Evolutionary conservation across 306 rosid genomes (phyloP), one percentile per base, ranked within the genome.

Genomic region (Cucumis hystrix): DNA sequence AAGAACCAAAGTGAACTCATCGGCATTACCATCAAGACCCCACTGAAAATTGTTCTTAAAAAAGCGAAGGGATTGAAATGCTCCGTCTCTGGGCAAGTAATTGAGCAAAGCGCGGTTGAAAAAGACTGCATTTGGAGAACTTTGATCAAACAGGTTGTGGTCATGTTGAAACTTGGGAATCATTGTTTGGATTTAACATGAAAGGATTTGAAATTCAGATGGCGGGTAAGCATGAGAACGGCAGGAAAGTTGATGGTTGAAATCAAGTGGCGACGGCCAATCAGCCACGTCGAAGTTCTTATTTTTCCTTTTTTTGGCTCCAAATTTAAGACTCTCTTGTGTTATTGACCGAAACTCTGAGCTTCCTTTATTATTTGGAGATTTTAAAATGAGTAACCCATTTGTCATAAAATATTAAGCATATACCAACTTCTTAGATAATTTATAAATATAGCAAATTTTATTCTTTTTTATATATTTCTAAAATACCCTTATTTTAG

Each of bases 1-100:
- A 61, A 89, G 82, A 23, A 93, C 79, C 51, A 88, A 33, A 0
- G 87, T 84, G 6, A 84, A 89, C 75, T 89, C 90, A 54, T 91
- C 90, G 0, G 83, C 39, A 56, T 79, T 80, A 7, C 71, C 73
- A 23, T 56, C 66, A 52, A 61, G 84, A 80, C 82, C 78, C 47
- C 76, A 52, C 23, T 61, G 87, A 47, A 85, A 57, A 10, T 86
- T 86, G 23, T 82, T 76, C 77, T 58, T 85, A 66, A 93, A 89
- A 63, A 86, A 10, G 23, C 58, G 69, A 73, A 93, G 97, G 39
- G 91, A 89, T 68, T 75, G 82, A 74, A 78, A 71, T 11, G 87
- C 88, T n/a, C 54, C 87, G 74, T 79, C 72, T 14, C 78, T 79
- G 73, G 49, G 91, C 83, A 93, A 35, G 64, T n/a, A 69, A 84